Evolutionary conservation across 2,329 filamentous ascomycete species (phyloP), one percentile per base, ranked within the genome.

Genomic region (Dactylellina haptotyla): DNA sequence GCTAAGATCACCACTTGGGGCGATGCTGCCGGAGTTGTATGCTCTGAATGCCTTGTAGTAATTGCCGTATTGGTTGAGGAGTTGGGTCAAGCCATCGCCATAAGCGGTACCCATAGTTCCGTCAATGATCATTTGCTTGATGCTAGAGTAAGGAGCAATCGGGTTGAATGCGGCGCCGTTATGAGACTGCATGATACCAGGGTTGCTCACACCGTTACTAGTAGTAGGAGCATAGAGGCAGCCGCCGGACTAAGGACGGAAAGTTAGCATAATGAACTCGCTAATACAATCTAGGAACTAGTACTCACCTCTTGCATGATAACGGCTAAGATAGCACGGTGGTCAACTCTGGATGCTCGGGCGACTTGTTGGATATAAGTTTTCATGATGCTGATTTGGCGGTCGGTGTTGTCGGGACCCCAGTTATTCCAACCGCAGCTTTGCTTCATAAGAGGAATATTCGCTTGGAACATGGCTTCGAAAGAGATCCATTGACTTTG

Each of bases 11-110:
- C 67, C 67, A 61, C 75, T 65, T 20, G 73, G 41, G 76, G 82
- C 78, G 54, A 82, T 79, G 28, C 76, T 78, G 41, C 82, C 82
- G 4, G 81, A 82, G 79, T 82, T 83, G 77, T 82, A 83, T 51
- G 78, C 78, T 53, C 81, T 79, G 23, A 82, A 78, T 4, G 81
- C 81, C 66, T 79, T 79, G 77, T 83, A 83, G 76, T 82, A 80
- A 73, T 76, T 78, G 30, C 75, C 76, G 46, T 77, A 76, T 25
- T 75, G 66, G 61, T 71, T 75, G 32, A 79, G 51, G 50, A 71
- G 72, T 57, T 79, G 78, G 10, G 74, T 72, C 9, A 79, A 69
- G 23, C 78, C 78, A 43, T 77, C 76, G 3, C 79, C 79, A 2
- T 51, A 51, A 16, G 70, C 26, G 1, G 79, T 79, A 12, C 79